Conservation (phyloP, 2,329 filamentous ascomycete species). For the Hansfordia pulvinata region DNA sequence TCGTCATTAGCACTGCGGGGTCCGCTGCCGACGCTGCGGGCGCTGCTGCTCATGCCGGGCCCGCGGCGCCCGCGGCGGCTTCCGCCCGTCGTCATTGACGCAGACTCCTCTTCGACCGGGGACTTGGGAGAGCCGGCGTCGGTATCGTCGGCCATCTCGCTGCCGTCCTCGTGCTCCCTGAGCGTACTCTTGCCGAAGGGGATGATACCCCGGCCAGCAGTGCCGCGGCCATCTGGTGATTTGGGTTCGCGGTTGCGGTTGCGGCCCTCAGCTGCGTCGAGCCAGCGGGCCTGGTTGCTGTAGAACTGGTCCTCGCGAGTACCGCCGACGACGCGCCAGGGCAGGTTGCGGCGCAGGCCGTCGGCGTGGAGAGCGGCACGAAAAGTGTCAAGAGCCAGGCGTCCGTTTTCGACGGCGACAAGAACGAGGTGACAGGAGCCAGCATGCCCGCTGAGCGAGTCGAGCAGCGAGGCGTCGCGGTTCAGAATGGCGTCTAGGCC, state of each 20-base stretch:
- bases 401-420: constrained; percentile 20
- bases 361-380: constrained; percentile 25
- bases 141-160: not conserved
- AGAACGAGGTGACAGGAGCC: constrained; percentile 18
- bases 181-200: constrained; percentile 16
- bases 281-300: too few species aligned
- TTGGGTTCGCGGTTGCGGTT: too few species aligned
- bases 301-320: too few species aligned
- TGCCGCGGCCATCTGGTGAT: constrained; percentile 5
- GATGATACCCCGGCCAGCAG: constrained; percentile 9
- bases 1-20: constrained; percentile 2
- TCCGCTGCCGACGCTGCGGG: not conserved
- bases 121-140: constrained; percentile 1
- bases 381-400: constrained; percentile 19
- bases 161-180: constrained; percentile 1
- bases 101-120: not conserved
- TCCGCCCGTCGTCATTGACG: too few species aligned
- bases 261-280: too few species aligned
- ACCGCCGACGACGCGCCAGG: constrained; percentile 20
- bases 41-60: too few species aligned
- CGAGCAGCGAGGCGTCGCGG: constrained; percentile 10
- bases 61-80: too few species aligned
- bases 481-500: constrained; percentile 7
- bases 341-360: constrained; percentile 23
- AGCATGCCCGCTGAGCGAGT: constrained; percentile 8